Percentiles rank a stretch among this genome's conserved stretches.
Conservation (phyloP, 202 grass and related monocot species). For the Dendrocalamus latiflorus region DNA sequence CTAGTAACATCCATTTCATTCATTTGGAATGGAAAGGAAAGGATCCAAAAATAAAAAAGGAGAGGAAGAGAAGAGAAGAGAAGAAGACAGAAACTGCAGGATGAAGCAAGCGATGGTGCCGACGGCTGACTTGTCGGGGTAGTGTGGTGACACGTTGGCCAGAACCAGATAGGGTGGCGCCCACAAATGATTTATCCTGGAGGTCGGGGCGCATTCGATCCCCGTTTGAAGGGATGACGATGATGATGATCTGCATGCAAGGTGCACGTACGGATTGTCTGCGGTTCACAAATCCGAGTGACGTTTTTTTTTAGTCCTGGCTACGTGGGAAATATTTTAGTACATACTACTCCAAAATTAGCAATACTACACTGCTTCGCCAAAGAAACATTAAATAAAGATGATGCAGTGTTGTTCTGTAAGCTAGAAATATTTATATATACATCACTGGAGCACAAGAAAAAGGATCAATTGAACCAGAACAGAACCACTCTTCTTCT, state of each 20-base stretch:
- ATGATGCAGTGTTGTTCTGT: neutral
- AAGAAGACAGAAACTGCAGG: neutral
- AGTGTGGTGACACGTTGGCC: constrained; percentile 1
- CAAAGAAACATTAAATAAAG: neutral
- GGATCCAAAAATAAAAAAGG: neutral
- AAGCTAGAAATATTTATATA: neutral
- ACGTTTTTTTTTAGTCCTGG: neutral
- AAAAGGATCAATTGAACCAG: too few species aligned
- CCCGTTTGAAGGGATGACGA: neutral
- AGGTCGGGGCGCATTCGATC: constrained; percentile 25
- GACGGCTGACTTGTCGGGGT: neutral
- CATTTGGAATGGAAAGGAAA: neutral
- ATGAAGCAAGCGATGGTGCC: constrained; percentile 1
- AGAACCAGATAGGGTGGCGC: constrained; percentile 29
- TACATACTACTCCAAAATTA: neutral
- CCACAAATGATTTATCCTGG: constrained; percentile 42
- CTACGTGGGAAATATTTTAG: neutral
- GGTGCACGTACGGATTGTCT: constrained; percentile 28
- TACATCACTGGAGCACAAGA: neutral
- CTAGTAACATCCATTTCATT: neutral
- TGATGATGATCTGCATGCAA: constrained; percentile 14
- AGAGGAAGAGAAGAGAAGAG: neutral
- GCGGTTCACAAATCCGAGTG: neutral
- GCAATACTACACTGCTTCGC: neutral
- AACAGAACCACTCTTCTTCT: neutral